Base-by-base conservation (phyloP, 768 basidiomycete species). In the Russula virescens region DNA sequence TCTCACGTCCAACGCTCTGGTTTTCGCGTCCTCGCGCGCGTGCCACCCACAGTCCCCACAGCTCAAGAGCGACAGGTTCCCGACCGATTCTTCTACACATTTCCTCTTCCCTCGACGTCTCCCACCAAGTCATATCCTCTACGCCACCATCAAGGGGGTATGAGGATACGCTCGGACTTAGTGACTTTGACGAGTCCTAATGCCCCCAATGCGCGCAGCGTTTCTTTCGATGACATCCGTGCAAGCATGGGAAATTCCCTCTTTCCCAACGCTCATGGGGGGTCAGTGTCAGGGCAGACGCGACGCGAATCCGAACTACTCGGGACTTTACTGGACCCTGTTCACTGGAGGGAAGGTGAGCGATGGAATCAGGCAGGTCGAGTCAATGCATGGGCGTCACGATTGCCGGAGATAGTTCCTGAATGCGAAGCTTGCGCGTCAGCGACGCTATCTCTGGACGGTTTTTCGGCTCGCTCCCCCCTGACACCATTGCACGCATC, bases 211-310 rank as follows among this genome's bases (percentile, higher is more conserved):
- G n/a, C 49, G n/a, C 61, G 55, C 40, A 28, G 25, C n/a, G 35
- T 68, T 31, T 47, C 65, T 26, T 68, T 68, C 58, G 60, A 66
- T 19, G 65, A 68, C n/a, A 59, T 68, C 21, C 65, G 60, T 35
- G 47, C 52, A n/a, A 55, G 65, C 40, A 60, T 66, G 55, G 61
- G 61, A 38, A 61, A 55, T 28, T 26, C 45, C n/a, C 65, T 68
- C 13, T 68, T 68, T 28, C 58, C 65, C 10, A 40, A 45, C 5
- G 50, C 46, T 10, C 54, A 48, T 21, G 61, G 55, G 14, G 54
- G 60, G 25, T 53, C 60, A 8, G 38, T 26, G 25, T 21, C 46
- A 5, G 52, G 63, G 21, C 58, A 50, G 62, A 55, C 62, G 21
- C 57, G 53, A 23, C 58, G 65, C 50, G 66, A 62, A 46, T 52